Base-by-base conservation (phyloP, 1,284 basidiomycete species). In the Inonotus obliquus region DNA sequence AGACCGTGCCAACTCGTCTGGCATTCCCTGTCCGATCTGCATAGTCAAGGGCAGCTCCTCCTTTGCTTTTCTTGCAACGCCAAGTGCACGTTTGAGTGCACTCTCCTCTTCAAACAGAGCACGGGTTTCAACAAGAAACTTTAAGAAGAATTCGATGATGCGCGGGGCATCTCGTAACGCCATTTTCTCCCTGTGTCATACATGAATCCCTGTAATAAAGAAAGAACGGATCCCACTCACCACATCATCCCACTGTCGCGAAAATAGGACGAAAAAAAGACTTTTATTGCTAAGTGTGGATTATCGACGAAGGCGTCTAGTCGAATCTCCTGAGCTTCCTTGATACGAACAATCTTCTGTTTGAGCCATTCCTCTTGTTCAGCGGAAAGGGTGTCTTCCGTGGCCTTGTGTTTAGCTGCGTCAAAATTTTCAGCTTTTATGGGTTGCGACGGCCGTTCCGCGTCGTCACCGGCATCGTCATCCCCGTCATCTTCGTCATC, bases 191-290 rank as follows among this genome's bases (percentile, higher is more conserved):
- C 69, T 69, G 1, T 47, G 41, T 2, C 13, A 29, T 32, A 2
- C 10, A 38, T 39, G 29, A 60, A 41, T 35, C 5, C 14, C 72
- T 70, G 65, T 79, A 77, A 9, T 29, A 37, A 9, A 19, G 4
- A 32, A 54, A 25, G 32, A 63, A 47, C 21, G 54, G 27, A 63
- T 52, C n/a, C 45, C 1, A 69, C 77, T 38, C 67, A 87, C 86
- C 81, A 89, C 54, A 84, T 76, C 53, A 89, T 74, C 9, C 87
- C 87, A 57, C 83, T 79, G 57, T 84, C 78, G 25, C 81, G 77
- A 74, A 83, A 84, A 65, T 83, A 82, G 3, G 83, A 84, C 0
- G 86, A 87, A 57, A 91, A 76, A 70, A 88, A 90, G 7, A 87
- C 74, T 59, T 77, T 79, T 32, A 83, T 71, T 19, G 73, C 69